Base-by-base conservation (phyloP, 306 rosid genomes). In the Dicorynia guianensis region DNA sequence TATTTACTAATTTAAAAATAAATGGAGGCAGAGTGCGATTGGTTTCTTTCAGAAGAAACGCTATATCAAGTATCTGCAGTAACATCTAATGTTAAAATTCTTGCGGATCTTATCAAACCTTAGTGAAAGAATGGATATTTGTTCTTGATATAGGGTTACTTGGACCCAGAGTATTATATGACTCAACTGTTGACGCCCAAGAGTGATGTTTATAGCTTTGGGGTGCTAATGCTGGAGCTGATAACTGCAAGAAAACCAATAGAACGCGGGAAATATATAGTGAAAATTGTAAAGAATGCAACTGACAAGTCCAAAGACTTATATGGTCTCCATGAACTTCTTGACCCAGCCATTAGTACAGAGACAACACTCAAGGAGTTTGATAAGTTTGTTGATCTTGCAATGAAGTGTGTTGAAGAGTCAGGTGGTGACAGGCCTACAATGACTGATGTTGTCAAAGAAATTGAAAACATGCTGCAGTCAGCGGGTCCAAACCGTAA, bases 181-280 rank as follows among this genome's bases (percentile, higher is more conserved):
- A 73, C 38, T 50, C 66, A 74, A 12, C 71, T 14, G 20, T 19
- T 74, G 66, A 74, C 87, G 0, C 87, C 86, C 74, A 90, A 90
- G 85, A 88, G 89, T 56, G 91, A 90, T 69, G 91, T 90, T 3
- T 86, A 86, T 48, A 85, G 93, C 57, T 90, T 88, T 30, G 91
- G 93, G 33, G 91, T 90, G 42, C 53, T 90, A 49, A 71, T 86
- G 88, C 12, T 90, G 55, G 96, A 90, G 80, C 36, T 84, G 61
- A 69, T 88, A 53, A 88, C 96, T 2, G 84, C 88, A 11, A 84
- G 49, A 64, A 80, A 60, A 60, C 89, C 96, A 15, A 80, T 86
- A 46, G 85, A 86, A 36, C 63, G 15, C 36, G 93, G 93, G 20
- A 79, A 76, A 61, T 79, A 80, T 14, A 77, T 88, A 6, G 96